Conservation (phyloP, 305 asterid genomes). For the Fraxinus baroniana region DNA sequence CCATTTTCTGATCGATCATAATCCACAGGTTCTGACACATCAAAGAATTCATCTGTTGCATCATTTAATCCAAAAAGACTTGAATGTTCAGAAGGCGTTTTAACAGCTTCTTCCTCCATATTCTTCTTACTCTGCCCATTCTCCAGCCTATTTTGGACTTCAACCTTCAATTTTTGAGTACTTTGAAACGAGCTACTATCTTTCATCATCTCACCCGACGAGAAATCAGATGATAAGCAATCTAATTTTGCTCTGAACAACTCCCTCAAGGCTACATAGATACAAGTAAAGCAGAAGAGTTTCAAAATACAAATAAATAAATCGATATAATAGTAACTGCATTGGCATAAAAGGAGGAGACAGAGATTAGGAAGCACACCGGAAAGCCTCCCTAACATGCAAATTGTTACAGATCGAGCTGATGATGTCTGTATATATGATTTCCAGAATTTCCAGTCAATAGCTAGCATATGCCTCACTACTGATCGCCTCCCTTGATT, state of each 20-base stretch:
- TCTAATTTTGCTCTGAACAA: constrained; percentile 74
- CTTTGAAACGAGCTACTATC: constrained; percentile 42
- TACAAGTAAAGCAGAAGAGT: constrained; percentile 25
- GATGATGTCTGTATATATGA: constrained; percentile 72
- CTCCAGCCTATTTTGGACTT: constrained; percentile 52
- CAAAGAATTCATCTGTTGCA: constrained; percentile 85
- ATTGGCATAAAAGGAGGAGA: constrained; percentile 19
- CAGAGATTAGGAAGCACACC: constrained; percentile 47
- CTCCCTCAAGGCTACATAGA: constrained; percentile 77
- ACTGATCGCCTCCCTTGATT: constrained; percentile 81
- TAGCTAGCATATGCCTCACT: constrained; percentile 97
- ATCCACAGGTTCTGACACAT: constrained; percentile 86
- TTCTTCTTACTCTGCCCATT: constrained; percentile 49
- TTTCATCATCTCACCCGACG: constrained; percentile 71
- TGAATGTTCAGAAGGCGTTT: constrained; percentile 71
- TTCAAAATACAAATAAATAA: constrained; percentile 18
- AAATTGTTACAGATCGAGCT: constrained; percentile 81
- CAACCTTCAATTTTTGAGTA: constrained; percentile 52
- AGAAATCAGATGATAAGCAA: constrained; percentile 57
- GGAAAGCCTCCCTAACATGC: constrained; percentile 88
- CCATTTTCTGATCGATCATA: constrained; percentile 70
- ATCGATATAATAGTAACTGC: constrained; percentile 10
- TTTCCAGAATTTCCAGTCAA: constrained; percentile 96
- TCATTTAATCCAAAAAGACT: constrained; percentile 86
- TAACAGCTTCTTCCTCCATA: constrained; percentile 57